phyloP scores from a whole-genome alignment of 192 early-diverging fungal genomes.

The Thoreauomyces humboldtii region DNA sequence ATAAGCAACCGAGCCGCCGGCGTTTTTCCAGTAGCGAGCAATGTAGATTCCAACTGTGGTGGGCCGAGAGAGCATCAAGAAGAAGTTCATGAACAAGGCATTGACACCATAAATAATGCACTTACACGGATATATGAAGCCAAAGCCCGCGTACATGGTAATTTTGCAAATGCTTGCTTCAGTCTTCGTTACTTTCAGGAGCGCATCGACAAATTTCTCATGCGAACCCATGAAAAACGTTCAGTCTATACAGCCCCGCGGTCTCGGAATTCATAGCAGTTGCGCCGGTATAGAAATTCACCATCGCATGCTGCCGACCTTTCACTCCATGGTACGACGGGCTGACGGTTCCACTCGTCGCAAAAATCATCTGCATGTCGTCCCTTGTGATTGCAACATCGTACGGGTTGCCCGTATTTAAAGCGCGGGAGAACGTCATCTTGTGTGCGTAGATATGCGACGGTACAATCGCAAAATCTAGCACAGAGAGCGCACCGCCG shows the following conservation, averaged over 20 bases:
- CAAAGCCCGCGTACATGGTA: conserved; percentile 9
- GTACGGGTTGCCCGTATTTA: conserved; percentile 23
- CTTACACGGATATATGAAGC: conserved; percentile 30
- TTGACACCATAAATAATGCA: too few species aligned
- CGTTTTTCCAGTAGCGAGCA: conserved; percentile 28
- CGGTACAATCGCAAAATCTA: not conserved
- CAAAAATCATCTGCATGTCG: conserved; percentile 32
- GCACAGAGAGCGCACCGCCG: conserved; percentile 20
- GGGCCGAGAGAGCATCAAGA: too few species aligned
- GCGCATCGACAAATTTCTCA: too few species aligned
- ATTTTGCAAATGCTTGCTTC: too few species aligned
- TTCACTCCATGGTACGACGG: conserved; percentile 25
- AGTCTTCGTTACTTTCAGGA: too few species aligned
- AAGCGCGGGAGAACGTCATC: conserved; percentile 17
- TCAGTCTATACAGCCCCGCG: conserved; percentile 3
- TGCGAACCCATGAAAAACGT: conserved; percentile 40
- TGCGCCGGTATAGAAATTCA: conserved; percentile 30
- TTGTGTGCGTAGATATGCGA: conserved; percentile 4
- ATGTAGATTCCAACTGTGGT: conserved; percentile 41
- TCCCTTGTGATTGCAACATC: conserved; percentile 27
- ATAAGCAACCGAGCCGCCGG: conserved; percentile 26
- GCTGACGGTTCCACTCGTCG: conserved; percentile 4
- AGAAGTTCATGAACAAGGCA: too few species aligned
- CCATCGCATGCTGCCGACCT: conserved; percentile 12
- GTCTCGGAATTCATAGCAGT: not conserved